phyloP scores from a whole-genome alignment of 768 basidiomycete genomes.

The Stropharia rugosoannulata region DNA sequence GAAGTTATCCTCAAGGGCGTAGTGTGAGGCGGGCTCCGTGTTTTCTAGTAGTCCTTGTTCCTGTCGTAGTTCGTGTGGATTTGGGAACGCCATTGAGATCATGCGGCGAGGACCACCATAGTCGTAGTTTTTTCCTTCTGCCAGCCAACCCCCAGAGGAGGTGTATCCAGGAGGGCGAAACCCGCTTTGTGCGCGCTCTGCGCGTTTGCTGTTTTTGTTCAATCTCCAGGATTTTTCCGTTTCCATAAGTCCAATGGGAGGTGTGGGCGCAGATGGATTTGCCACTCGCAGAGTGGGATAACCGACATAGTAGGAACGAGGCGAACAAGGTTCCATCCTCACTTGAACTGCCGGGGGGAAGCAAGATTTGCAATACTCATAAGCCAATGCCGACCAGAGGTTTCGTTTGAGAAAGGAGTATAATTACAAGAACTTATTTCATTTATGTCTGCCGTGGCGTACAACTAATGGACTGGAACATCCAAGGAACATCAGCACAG shows the following conservation, averaged over 20 bases:
- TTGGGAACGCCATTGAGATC: not conserved
- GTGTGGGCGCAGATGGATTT: not conserved
- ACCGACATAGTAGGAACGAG: not conserved
- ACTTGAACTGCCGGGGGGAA: too few species aligned
- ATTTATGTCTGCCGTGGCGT: too few species aligned
- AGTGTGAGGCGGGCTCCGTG: not conserved
- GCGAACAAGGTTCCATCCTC: not conserved
- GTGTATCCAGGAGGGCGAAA: conserved; percentile 3
- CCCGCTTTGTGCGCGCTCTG: not conserved
- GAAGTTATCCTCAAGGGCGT: not conserved
- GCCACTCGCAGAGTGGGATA: not conserved
- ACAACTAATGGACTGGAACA: too few species aligned
- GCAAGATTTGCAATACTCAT: too few species aligned
- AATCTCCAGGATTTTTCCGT: not conserved
- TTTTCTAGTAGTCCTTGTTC: not conserved
- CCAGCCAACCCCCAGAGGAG: not conserved
- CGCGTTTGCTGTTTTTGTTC: not conserved
- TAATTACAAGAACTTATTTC: too few species aligned
- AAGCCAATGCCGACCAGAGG: too few species aligned
- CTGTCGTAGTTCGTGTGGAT: not conserved
- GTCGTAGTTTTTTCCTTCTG: not conserved
- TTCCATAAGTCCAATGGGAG: not conserved
- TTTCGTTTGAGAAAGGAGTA: too few species aligned
- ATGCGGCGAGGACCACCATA: not conserved
- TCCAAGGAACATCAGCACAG: too few species aligned